Evolutionary conservation across 805 yeast species (phyloP), one percentile per base, ranked within the genome.

Genomic region (Priceomyces fermenticarens): DNA sequence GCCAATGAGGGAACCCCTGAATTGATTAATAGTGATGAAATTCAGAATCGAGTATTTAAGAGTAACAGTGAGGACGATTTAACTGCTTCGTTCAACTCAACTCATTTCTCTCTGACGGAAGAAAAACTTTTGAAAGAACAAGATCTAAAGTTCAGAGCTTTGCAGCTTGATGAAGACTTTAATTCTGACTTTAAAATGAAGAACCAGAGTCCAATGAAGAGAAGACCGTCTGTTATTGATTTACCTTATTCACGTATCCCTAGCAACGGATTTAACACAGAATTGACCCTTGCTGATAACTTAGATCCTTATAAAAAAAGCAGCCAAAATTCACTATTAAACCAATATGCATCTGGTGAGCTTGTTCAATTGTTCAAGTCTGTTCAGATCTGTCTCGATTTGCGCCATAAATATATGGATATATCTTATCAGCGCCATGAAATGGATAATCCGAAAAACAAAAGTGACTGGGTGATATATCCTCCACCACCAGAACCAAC

Each of bases 401-500:
- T 87, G 46, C 81, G 99, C 59, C 81, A 77, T 50, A 85, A 82
- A 55, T 93, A 91, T 60, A 84, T 85, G 62, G 53, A 63, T 2
- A 49, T 78, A 9, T 88, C 97, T 1, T 49, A 78, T 39, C 99
- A 93, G 65, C 39, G 46, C 4, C 69, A 79, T 41, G 85, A 83
- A 34, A 58, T 65, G 29, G 85, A 81, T 52, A 93, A 93, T 62
- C 99, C 99, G 2, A 89, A 91, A 58, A 91, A 95, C 62, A 56
- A 53, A 17, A 65, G 64, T 10, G 65, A 60, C 30, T 93, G 98
- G 98, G 58, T 58, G 11, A 81, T 93, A 37, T 91, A 90, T 58
- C 99, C 99, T 0, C 80, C 83, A 9, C 97, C 98, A 1, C 99
- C 99, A 10, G 81, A 81, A 49, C 97, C 99, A 3, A 81, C 91